phyloP scores from a whole-genome alignment of 129 eudicot species.

The Gnaphalium uliginosum region DNA sequence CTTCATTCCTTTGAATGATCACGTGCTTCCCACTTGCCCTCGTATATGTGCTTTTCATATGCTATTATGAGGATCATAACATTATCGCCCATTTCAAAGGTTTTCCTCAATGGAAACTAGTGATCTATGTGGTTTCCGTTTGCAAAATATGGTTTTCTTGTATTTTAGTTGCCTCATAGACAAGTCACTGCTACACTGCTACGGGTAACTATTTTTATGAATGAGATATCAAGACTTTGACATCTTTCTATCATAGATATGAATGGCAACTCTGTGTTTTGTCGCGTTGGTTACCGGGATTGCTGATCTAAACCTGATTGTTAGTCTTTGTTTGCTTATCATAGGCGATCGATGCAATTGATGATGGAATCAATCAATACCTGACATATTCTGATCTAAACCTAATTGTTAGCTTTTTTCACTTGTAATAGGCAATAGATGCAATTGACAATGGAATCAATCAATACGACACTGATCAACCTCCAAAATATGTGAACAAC shows the following conservation, averaged over 20 bases:
- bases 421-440: constrained; percentile 74
- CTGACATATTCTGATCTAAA: constrained; percentile 1
- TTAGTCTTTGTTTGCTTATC: no score
- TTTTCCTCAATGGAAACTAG: not conserved
- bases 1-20: no score
- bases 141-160: not conserved
- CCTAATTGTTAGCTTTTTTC: constrained; percentile 13
- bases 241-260: no score
- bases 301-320: no score
- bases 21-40: no score
- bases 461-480: constrained; percentile 83
- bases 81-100: no score
- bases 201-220: not conserved
- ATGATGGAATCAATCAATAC: no score
- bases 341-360: no score
- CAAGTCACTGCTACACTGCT: not conserved
- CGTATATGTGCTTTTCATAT: no score
- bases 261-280: no score
- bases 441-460: constrained; percentile 94
- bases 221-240: not conserved
- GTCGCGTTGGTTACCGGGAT: no score
- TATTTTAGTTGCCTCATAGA: not conserved
- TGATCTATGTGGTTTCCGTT: not conserved
- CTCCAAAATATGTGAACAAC: constrained; percentile 81
- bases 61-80: no score